Conservation (phyloP, 306 rosid species). For the Trifolium subterraneum region DNA sequence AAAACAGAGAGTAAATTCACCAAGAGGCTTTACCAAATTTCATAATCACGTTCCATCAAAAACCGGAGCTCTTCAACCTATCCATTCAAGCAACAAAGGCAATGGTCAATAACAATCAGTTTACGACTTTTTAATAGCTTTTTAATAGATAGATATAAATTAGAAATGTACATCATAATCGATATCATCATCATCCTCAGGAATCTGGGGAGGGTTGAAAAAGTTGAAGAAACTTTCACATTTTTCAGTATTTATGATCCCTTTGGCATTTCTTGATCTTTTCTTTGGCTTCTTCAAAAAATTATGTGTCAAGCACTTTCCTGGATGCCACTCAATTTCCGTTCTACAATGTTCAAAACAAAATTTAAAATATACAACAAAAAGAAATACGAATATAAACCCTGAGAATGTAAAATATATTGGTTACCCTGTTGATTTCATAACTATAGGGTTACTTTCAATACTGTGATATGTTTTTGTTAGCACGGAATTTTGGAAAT, state of each 20-base stretch:
- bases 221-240: slow-evolving; percentile 97
- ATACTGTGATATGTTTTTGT: slow-evolving; percentile 59
- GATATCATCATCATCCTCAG: slow-evolving; percentile 92
- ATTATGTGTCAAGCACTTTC: slow-evolving; percentile 87
- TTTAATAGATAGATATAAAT: slow-evolving; percentile 32
- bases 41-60: slow-evolving; percentile 55
- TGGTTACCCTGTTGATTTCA: slow-evolving; percentile 57
- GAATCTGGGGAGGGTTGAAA: slow-evolving; percentile 90
- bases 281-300: slow-evolving; percentile 92
- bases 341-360: slow-evolving; percentile 56
- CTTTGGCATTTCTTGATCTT: slow-evolving; percentile 89
- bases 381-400: slow-evolving; percentile 15
- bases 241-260: slow-evolving; percentile 86
- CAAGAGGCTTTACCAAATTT: slow-evolving; percentile 47
- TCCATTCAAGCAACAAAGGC: slow-evolving; percentile 34
- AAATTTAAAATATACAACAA: slow-evolving; percentile 23
- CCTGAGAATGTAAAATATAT: slow-evolving; percentile 16
- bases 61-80: slow-evolving; percentile 59
- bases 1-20: slow-evolving; percentile 16
- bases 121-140: slow-evolving; percentile 2
- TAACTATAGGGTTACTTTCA: slow-evolving; percentile 53
- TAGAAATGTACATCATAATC: slow-evolving; percentile 61
- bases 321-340: slow-evolving; percentile 84
- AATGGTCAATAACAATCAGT: slow-evolving; percentile 23
- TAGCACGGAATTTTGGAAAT: slow-evolving; percentile 49